Evolutionary conservation across 108 stramenopile genomes (phyloP).

Genomic region (Chaetoceros muelleri): DNA sequence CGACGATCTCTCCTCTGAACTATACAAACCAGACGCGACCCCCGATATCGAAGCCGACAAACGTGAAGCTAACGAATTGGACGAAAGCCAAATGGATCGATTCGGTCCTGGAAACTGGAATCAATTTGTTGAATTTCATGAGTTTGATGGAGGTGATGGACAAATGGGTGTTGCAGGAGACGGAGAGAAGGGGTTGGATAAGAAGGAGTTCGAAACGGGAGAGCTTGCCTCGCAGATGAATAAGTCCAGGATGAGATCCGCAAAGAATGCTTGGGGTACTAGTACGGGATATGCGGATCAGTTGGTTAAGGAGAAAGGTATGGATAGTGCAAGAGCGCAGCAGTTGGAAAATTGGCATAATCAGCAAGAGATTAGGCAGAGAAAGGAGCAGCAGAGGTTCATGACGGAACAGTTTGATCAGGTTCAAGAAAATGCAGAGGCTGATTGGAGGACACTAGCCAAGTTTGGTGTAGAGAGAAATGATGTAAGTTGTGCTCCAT

Average conservation of each 20-base stretch:
- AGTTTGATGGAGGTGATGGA: constrained; percentile 83
- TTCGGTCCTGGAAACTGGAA: constrained; percentile 51
- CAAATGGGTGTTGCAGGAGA: constrained; percentile 91
- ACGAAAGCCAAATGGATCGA: constrained; percentile 31
- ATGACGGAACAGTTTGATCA: constrained; percentile 60
- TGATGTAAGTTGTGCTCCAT: constrained; percentile 23
- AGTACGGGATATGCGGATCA: constrained; percentile 63
- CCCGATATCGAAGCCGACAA: constrained; percentile 21
- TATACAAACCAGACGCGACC: constrained; percentile 18
- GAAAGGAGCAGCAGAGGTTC: constrained; percentile 29
- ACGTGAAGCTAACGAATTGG: constrained; percentile 38
- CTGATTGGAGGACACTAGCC: constrained; percentile 61
- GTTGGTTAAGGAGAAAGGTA: constrained; percentile 29
- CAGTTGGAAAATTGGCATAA: constrained; percentile 84
- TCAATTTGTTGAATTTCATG: constrained; percentile 64
- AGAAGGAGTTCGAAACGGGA: neutral
- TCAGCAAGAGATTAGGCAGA: constrained; percentile 66
- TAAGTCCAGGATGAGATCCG: constrained; percentile 55
- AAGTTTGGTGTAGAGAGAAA: constrained; percentile 75
- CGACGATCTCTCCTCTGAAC: constrained; percentile 40
- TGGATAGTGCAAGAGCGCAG: constrained; percentile 67
- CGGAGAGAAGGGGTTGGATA: constrained; percentile 34
- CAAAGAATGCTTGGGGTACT: constrained; percentile 78
- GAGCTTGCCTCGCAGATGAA: constrained; percentile 16
- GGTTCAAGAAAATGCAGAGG: constrained; percentile 17